Percentiles rank a stretch among this genome's conserved stretches.
Conservation (phyloP, 257 asterid species). For the Verbena officinalis region DNA sequence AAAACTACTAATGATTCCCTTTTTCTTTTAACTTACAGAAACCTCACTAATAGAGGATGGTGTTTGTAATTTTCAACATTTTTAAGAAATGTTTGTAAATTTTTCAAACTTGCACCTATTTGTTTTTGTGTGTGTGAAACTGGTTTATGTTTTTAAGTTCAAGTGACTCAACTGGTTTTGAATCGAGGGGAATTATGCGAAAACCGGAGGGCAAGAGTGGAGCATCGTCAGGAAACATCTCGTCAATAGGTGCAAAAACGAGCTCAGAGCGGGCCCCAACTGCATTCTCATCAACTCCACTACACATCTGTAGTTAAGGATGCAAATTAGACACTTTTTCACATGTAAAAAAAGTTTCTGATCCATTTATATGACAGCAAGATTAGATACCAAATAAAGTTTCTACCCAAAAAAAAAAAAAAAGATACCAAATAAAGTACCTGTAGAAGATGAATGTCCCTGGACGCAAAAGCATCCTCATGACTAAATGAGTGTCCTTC, state of each 20-base stretch:
- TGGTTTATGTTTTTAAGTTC: too few relatives aligned
- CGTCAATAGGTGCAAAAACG: constrained; percentile 87
- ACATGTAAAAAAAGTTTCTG: not conserved
- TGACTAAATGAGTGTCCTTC: constrained; percentile 68
- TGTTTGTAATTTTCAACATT: too few relatives aligned
- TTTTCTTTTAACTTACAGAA: too few relatives aligned
- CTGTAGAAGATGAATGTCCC: constrained; percentile 86
- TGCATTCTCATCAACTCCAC: constrained; percentile 80
- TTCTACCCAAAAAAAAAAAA: too few relatives aligned
- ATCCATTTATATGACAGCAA: constrained; percentile 10
- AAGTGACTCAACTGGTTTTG: constrained; percentile 69
- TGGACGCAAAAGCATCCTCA: constrained; percentile 67
- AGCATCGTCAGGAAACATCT: constrained; percentile 87
- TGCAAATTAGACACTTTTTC: constrained; percentile 13
- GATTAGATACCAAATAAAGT: constrained; percentile 17
- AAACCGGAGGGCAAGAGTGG: constrained; percentile 86
- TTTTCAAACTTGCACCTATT: too few relatives aligned
- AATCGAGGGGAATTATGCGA: constrained; percentile 78
- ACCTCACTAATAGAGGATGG: too few relatives aligned
- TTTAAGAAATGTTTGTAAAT: too few relatives aligned
- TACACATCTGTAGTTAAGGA: constrained; percentile 63
- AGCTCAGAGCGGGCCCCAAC: constrained; percentile 89
- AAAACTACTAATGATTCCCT: not conserved
- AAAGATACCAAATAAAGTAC: constrained; percentile 37
- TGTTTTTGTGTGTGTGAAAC: too few relatives aligned